A percentile compares a stretch with the other conserved stretches of the same genome.
Evolutionary conservation across 345 rosid species (phyloP).

Genomic region (Citrus medica): DNA sequence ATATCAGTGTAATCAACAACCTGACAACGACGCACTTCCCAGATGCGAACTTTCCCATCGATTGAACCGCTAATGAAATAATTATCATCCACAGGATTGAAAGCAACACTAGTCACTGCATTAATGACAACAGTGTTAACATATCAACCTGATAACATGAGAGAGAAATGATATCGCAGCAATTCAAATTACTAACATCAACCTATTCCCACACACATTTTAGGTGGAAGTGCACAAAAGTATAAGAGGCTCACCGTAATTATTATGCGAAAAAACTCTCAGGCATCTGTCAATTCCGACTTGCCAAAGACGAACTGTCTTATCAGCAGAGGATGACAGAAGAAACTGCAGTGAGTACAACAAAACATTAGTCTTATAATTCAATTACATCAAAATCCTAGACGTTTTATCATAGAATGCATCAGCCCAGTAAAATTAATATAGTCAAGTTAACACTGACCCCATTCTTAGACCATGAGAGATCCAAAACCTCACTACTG

Average conservation of each 20-base stretch:
- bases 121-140: neutral
- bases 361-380: constrained; percentile 1
- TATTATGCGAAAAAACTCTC: constrained; percentile 57
- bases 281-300: constrained; percentile 48
- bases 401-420: neutral
- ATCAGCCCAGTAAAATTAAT: constrained; percentile 1
- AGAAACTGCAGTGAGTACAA: constrained; percentile 42
- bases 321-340: constrained; percentile 64
- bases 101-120: constrained; percentile 65
- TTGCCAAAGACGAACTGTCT: constrained; percentile 64
- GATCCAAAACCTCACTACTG: constrained; percentile 62
- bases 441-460: constrained; percentile 30
- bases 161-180: neutral
- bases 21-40: constrained; percentile 51
- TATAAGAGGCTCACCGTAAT: constrained; percentile 44
- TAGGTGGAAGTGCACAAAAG: neutral
- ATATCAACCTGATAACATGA: constrained; percentile 1
- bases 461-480: constrained; percentile 77
- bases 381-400: neutral
- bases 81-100: constrained; percentile 59
- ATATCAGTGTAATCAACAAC: constrained; percentile 64
- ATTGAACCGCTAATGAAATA: constrained; percentile 63
- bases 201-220: neutral
- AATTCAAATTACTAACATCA: neutral
- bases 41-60: constrained; percentile 73